These are phyloP conservation scores for Malassezia pachydermatis DNA, from an alignment of 1,284 basidiomycete genomes.

Conservation along the genomic window DNA sequence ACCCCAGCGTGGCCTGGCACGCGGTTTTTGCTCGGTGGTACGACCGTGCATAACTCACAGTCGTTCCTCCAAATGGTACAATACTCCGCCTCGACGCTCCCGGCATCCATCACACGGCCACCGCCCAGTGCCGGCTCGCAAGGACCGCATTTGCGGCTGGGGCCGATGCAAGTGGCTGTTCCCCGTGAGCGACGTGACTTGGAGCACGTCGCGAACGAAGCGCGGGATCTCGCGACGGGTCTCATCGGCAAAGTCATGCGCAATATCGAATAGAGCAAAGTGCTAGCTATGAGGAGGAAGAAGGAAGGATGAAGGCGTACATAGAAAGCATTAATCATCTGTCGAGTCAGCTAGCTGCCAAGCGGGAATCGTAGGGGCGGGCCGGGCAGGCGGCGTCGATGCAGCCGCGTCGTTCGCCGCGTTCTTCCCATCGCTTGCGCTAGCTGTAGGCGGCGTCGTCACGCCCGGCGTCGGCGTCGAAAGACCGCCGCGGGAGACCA, in stretches of 20 bases:
- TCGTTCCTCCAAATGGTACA: constrained; percentile 41
- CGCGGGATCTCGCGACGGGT: constrained; percentile 34
- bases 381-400: constrained; percentile 24
- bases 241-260: constrained; percentile 31
- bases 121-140: constrained; percentile 17
- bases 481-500: constrained; percentile 64
- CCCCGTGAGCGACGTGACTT: constrained; percentile 12
- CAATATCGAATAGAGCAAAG: no score
- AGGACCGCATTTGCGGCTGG: constrained; percentile 28
- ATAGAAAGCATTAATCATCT: constrained; percentile 2
- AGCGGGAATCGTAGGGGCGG: constrained; percentile 39
- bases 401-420: constrained; percentile 22
- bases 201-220: constrained; percentile 37
- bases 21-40: constrained; percentile 41
- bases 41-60: constrained; percentile 34
- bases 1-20: constrained; percentile 23
- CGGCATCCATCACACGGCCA: constrained; percentile 25
- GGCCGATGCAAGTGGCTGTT: constrained; percentile 32
- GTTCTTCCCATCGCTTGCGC: constrained; percentile 11
- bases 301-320: neutral
- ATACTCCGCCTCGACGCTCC: constrained; percentile 35
- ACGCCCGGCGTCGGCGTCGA: neutral
- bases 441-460: constrained; percentile 1
- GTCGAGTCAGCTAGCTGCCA: constrained; percentile 39
- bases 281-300: constrained; percentile 13